Evolutionary conservation across 176 grass and related monocot genomes (phyloP), one percentile per base, ranked within the genome.

Genomic region (Aechmea fasciata): DNA sequence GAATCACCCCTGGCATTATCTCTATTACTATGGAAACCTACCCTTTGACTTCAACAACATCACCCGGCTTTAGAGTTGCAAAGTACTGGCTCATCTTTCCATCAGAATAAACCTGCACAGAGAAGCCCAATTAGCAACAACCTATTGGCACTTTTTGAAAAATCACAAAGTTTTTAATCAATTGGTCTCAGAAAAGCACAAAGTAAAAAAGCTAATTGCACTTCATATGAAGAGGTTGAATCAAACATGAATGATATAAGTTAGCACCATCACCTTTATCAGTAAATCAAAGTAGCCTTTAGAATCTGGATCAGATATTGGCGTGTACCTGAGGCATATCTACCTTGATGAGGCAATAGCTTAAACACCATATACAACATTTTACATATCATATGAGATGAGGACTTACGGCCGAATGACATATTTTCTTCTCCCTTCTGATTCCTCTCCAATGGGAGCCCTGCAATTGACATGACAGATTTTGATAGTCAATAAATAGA

Each of bases 81-180:
- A 97, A 90, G 81, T 97, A 69, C 67, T 97, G 94, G 62, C 89
- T 90, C 94, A 97, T 92, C 85, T 97, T 92, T 11, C 94, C 94
- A 51, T 97, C 89, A 72, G 89, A 87, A 49, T 92, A 97, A 77
- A 92, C 86, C 89, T 97, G 83, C 67, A 71, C 70, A 85, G 7
- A 61, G 55, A 66, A 66, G 13, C 28, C 54, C 49, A 69, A 19
- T 73, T 53, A 85, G 52, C 19, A 61, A 50, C 63, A 13, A 74
- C 33, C 33, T 41, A 41, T 41, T 41, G 33, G 33, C 33, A 41
- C 33, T 41, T 41, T 41, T 41, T 6, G 33, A 41, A 41, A 41
- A 41, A 41, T 41, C 33, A 41, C 33, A 1, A 41, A 41, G 33
- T 41, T 41, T 33, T 41, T 7, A 41, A 41, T 41, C 33, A 41